Evolutionary conservation across 129 eudicot species (phyloP).

Genomic region (Flaveria ramosissima): DNA sequence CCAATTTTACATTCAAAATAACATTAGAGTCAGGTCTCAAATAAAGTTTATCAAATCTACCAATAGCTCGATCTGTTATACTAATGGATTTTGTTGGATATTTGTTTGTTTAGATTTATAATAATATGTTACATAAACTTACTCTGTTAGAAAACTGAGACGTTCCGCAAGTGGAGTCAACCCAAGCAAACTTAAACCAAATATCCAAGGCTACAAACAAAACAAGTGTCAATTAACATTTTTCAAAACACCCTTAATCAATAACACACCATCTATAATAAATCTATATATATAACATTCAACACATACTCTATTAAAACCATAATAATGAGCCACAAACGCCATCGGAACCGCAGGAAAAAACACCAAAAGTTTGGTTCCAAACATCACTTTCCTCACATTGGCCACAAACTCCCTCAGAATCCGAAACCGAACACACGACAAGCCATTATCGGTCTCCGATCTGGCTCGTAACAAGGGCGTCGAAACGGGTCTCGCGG

Average conservation of each 20-base stretch:
- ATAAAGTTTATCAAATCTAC: too few relatives aligned
- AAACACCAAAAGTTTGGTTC: conserved; percentile 70
- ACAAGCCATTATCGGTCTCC: conserved; percentile 35
- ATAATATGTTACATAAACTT: conserved; percentile 26
- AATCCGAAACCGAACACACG: conserved; percentile 40
- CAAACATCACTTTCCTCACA: conserved; percentile 65
- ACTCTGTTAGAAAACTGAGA: conserved; percentile 86
- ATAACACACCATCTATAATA: background rate
- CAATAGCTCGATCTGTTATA: too few relatives aligned
- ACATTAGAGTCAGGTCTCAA: too few relatives aligned
- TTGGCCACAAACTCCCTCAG: conserved; percentile 44
- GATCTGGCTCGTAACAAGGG: conserved; percentile 59
- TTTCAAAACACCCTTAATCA: too few relatives aligned
- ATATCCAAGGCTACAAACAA: conserved; percentile 72
- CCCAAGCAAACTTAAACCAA: conserved; percentile 80
- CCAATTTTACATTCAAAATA: background rate
- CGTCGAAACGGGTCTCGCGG: background rate
- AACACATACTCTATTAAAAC: conserved; percentile 55
- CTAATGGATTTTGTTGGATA: too few relatives aligned
- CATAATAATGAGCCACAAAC: conserved; percentile 49
- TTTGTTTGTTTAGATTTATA: too few relatives aligned
- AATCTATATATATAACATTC: background rate
- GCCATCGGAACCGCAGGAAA: conserved; percentile 78
- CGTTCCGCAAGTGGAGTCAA: conserved; percentile 89
- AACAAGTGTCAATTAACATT: too few relatives aligned